Evolutionary conservation across 495 filamentous ascomycete species (phyloP).

Genomic region (Xylaria sp.): DNA sequence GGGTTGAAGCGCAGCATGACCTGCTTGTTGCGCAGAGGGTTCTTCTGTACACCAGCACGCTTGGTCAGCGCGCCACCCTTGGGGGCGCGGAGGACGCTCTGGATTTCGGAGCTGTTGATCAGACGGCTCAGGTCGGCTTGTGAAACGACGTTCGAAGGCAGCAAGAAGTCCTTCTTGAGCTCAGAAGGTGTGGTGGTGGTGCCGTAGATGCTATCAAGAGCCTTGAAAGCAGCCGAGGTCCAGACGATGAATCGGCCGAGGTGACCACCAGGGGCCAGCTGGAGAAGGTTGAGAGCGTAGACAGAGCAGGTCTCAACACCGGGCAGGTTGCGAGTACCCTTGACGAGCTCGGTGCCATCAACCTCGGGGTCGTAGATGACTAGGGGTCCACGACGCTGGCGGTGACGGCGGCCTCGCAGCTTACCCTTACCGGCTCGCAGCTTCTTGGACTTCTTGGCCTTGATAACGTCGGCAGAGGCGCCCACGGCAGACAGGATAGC

Average conservation of each 20-base stretch:
- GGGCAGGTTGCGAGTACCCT: conserved; percentile 96
- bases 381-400: conserved; percentile 95
- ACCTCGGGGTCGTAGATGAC: conserved; percentile 93
- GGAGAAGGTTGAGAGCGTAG: conserved; percentile 95
- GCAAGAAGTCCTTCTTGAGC: conserved; percentile 97
- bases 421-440: conserved; percentile 98
- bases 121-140: conserved; percentile 94
- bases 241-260: conserved; percentile 99
- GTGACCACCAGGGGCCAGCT: conserved; percentile 98
- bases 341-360: conserved; percentile 89
- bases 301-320: conserved; percentile 97
- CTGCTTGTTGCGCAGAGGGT: conserved; percentile 98
- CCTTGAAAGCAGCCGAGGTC: conserved; percentile 95
- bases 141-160: conserved; percentile 84
- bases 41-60: conserved; percentile 93
- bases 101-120: conserved; percentile 98
- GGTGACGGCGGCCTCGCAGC: conserved; percentile 90
- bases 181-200: conserved; percentile 80
- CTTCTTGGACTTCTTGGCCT: conserved; percentile 93
- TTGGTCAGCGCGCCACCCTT: conserved; percentile 91
- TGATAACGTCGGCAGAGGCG: conserved; percentile 87
- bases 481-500: conserved; percentile 87
- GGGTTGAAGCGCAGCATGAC: conserved; percentile 96
- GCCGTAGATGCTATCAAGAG: conserved; percentile 95
- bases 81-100: conserved; percentile 86